Base-by-base conservation (phyloP, 495 filamentous ascomycete species). In the Daldinia childiae region DNA sequence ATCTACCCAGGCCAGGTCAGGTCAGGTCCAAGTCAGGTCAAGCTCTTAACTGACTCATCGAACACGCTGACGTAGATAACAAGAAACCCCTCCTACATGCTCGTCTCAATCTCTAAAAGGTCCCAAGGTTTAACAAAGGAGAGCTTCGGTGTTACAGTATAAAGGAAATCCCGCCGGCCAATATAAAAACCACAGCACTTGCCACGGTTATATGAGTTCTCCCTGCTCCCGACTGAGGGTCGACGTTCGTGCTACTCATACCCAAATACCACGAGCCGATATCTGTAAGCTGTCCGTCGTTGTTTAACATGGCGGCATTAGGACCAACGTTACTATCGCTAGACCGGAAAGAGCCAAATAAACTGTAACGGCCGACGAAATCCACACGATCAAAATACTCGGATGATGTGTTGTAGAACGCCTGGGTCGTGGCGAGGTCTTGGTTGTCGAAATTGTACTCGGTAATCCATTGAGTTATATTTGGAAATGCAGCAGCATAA, bases 231-330 rank as follows among this genome's bases (percentile, higher is more conserved):
- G 72, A 72, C 64, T 75, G 67, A 9, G 79, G 79, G 0, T 76
- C 55, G 14, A 84, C 78, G 36, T 85, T 86, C 11, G 87, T 87
- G 3, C 78, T 84, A 21, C 70, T 69, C 6, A 84, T 79, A 2
- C 90, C 91, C 6, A 92, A 76, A 74, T 92, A 93, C 91, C 90
- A 92, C 8, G 81, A 81, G n/a, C 91, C 91, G 62, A 93, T 91
- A 74, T 92, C 87, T 39, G 91, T 92, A 39, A 93, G 78, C 60
- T 84, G 39, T 15, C 91, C 91, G 9, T 85, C 79, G 26, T 83
- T 78, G 64, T 84, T 87, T 60, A 93, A 77, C 86, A 93, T 89
- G 17, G 89, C 87, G 6, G 78, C 86, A 59, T 91, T 91, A 7
- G 89, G 83, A 0, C 91, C 91, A 4, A 94, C 87, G 64, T 93